Percentiles rank a stretch among this genome's conserved stretches.
Evolutionary conservation across 1,284 basidiomycete species (phyloP).

Genomic region (Sanghuangporus sanghuang): DNA sequence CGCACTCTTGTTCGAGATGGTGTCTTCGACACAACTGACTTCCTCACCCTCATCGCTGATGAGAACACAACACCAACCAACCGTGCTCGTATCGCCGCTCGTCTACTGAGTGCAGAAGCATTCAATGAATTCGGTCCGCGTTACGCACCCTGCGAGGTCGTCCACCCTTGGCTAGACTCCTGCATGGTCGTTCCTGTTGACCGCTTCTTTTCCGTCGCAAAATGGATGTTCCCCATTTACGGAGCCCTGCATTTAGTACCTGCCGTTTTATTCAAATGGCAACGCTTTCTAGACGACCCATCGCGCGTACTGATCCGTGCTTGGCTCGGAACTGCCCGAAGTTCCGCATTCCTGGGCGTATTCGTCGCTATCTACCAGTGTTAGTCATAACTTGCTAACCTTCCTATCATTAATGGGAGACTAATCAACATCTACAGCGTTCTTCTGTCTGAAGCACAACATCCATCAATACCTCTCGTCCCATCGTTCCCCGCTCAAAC

Average conservation of each 20-base stretch:
- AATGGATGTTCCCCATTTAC: conserved; percentile 85
- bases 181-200: conserved; percentile 66
- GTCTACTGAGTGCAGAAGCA: conserved; percentile 30
- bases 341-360: conserved; percentile 83
- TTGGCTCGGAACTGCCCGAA: conserved; percentile 72
- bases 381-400: conserved; percentile 31
- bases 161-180: conserved; percentile 77
- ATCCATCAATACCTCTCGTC: conserved; percentile 46
- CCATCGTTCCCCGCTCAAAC: conserved; percentile 28
- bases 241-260: conserved; percentile 91
- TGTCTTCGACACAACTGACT: conserved; percentile 46
- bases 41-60: conserved; percentile 47
- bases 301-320: conserved; percentile 59
- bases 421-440: conserved; percentile 37
- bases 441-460: conserved; percentile 73
- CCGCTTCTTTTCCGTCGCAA: conserved; percentile 78
- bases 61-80: conserved; percentile 42
- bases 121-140: conserved; percentile 43
- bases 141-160: conserved; percentile 60
- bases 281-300: conserved; percentile 57
- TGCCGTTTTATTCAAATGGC: conserved; percentile 69
- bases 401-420: neutral
- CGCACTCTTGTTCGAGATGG: conserved; percentile 53
- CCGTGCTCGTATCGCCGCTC: conserved; percentile 30
- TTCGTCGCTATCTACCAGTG: conserved; percentile 87